A percentile compares a stretch with the other conserved stretches of the same genome.
These are phyloP conservation scores for Melastoma candidum DNA, from an alignment of 441 rosid species.

Conservation along the genomic window DNA sequence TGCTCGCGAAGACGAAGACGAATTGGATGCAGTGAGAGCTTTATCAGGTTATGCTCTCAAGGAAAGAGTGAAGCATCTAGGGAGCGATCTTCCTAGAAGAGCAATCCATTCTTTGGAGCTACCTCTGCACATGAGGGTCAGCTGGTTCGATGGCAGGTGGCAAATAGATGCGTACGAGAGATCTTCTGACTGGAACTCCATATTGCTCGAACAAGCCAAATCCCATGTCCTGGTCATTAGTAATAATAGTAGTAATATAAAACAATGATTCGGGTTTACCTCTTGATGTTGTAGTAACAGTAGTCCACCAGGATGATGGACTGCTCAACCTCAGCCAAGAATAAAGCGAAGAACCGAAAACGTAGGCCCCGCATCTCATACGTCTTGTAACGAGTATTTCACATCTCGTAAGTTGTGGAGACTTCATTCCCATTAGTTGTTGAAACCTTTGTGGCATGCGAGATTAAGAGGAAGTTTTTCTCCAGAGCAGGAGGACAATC, in stretches of 20 bases:
- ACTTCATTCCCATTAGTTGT: not conserved
- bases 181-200: not conserved
- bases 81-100: not conserved
- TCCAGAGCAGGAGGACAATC: no score
- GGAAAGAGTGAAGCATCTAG: not conserved
- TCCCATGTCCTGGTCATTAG: no score
- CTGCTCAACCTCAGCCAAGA: slow-evolving; percentile 55
- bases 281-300: slow-evolving; percentile 67
- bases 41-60: slow-evolving; percentile 16
- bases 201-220: slow-evolving; percentile 27
- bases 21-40: slow-evolving; percentile 23
- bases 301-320: slow-evolving; percentile 81
- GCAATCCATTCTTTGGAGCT: slow-evolving; percentile 31
- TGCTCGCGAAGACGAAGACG: slow-evolving; percentile 23
- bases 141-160: slow-evolving; percentile 40
- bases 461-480: no score
- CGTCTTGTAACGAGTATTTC: slow-evolving; percentile 24
- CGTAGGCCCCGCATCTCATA: slow-evolving; percentile 37
- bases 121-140: slow-evolving; percentile 30
- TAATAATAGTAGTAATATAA: no score
- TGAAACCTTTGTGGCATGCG: no score
- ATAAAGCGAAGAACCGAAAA: slow-evolving; percentile 51
- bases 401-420: not conserved
- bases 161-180: slow-evolving; percentile 17
- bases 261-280: slow-evolving; percentile 23